Evolutionary conservation across 2,329 filamentous ascomycete genomes (phyloP).

Genomic region (Nakataea oryzae): DNA sequence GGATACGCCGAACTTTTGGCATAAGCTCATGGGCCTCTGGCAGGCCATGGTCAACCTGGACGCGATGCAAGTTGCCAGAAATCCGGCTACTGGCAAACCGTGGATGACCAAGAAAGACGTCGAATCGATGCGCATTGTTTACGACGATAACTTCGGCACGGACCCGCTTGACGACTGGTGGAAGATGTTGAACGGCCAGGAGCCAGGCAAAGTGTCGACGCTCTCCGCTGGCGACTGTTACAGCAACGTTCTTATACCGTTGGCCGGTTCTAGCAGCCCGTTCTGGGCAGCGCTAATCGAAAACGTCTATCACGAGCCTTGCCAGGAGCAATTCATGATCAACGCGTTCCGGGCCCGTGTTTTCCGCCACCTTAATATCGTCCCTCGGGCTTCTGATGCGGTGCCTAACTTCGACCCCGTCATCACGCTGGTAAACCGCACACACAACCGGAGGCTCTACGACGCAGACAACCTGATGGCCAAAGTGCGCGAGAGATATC

Average conservation of each 20-base stretch:
- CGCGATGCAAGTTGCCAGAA: conserved; percentile 10
- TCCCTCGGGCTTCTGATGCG: not conserved
- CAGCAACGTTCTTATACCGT: conserved; percentile 12
- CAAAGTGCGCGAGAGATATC: conserved; percentile 8
- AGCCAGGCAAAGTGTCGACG: not conserved
- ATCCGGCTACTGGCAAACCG: conserved; percentile 10
- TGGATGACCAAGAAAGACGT: conserved; percentile 11
- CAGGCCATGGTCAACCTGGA: conserved; percentile 15
- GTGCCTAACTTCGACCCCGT: conserved; percentile 3
- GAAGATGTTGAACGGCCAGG: not conserved
- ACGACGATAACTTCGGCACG: conserved; percentile 7
- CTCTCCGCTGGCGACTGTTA: not conserved
- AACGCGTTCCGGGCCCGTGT: conserved; percentile 3
- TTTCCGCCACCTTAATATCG: not conserved
- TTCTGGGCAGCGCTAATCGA: conserved; percentile 13
- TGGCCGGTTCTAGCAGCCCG: conserved; percentile 14
- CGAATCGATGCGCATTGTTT: conserved; percentile 11
- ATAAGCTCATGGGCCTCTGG: conserved; percentile 18
- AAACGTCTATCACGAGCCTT: conserved; percentile 5
- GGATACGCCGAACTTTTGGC: conserved; percentile 16
- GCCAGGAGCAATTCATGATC: conserved; percentile 4
- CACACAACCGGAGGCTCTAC: conserved; percentile 10
- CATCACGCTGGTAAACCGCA: conserved; percentile 13
- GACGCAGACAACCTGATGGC: conserved; percentile 8
- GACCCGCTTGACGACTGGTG: not conserved